phyloP scores from a whole-genome alignment of 2,329 filamentous ascomycete species.

The Xylaria sp. region DNA sequence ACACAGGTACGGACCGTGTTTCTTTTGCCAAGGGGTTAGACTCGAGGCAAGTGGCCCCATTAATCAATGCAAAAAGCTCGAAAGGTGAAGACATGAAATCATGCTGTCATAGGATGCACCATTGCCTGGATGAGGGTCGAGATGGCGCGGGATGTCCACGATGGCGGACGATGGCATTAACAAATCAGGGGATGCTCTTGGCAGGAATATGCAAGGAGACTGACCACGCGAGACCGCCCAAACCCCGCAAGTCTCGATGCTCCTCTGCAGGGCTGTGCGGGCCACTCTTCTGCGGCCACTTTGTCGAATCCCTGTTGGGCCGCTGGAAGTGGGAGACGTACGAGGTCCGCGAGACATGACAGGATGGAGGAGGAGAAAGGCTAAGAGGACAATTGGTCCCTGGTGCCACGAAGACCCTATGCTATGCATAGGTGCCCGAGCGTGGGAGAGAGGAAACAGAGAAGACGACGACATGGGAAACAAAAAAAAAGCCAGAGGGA shows the following conservation, averaged over 20 bases:
- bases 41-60: constrained; percentile 32
- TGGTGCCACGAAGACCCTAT: constrained; percentile 35
- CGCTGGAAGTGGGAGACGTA: constrained; percentile 24
- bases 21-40: constrained; percentile 27
- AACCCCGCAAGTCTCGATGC: constrained; percentile 37
- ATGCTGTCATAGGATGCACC: constrained; percentile 39
- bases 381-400: constrained; percentile 26
- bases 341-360: constrained; percentile 11
- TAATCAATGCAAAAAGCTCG: constrained; percentile 40
- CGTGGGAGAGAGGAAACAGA: constrained; percentile 5
- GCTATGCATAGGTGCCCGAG: constrained; percentile 39
- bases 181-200: constrained; percentile 39
- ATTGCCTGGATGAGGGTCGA: constrained; percentile 28
- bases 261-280: constrained; percentile 31
- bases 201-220: constrained; percentile 37
- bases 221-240: constrained; percentile 35
- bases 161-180: constrained; percentile 30
- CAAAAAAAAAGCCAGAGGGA: neutral
- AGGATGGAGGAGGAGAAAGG: constrained; percentile 25
- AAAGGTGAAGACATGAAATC: constrained; percentile 35
- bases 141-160: constrained; percentile 36
- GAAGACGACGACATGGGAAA: neutral
- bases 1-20: constrained; percentile 29
- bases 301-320: constrained; percentile 29
- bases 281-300: constrained; percentile 33